Evolutionary conservation across 331 rosid species (phyloP).

Genomic region (Malus hybrid): DNA sequence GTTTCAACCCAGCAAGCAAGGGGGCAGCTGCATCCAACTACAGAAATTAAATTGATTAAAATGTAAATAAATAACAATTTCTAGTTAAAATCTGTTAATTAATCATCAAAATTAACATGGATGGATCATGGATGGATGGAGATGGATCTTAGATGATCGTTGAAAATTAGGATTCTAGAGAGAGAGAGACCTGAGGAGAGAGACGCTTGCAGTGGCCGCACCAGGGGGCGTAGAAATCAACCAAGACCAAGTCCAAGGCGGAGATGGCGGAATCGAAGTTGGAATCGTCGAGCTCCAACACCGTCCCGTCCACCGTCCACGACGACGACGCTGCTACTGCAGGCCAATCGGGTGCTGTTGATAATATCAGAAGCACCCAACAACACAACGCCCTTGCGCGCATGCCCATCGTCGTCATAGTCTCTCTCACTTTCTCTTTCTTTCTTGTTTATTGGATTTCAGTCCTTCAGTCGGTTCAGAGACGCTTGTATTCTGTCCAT

Average conservation of each 20-base stretch:
- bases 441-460: not conserved
- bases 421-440: not conserved
- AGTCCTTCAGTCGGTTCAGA: too few species aligned
- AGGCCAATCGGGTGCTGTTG: not conserved
- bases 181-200: constrained; percentile 40
- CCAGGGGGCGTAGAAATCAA: constrained; percentile 63
- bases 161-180: not conserved
- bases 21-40: constrained; percentile 96
- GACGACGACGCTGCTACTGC: not conserved
- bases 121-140: not conserved
- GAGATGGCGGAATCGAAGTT: constrained; percentile 52
- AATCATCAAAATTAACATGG: not conserved
- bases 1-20: constrained; percentile 61
- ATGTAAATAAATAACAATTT: not conserved
- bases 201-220: constrained; percentile 68
- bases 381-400: not conserved
- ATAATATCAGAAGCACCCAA: not conserved
- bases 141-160: too few species aligned
- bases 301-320: constrained; percentile 39
- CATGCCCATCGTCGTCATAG: not conserved
- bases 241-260: constrained; percentile 33
- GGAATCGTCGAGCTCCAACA: constrained; percentile 52
- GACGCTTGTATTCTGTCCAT: too few species aligned
- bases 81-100: not conserved
- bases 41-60: not conserved